Conservation (phyloP, 345 rosid species). For the Raphanus sativus region DNA sequence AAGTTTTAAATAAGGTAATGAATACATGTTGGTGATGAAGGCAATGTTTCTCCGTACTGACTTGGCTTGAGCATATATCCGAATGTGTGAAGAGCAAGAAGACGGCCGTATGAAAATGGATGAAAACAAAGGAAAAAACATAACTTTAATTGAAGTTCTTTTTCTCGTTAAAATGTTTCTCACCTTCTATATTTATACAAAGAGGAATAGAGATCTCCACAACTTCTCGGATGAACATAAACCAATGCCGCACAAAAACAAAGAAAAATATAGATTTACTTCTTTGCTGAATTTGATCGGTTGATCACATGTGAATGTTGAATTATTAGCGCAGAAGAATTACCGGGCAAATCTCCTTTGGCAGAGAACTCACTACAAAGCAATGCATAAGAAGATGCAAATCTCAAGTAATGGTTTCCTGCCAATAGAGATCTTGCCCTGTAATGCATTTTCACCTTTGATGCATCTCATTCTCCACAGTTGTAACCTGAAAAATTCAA, state of each 20-base stretch:
- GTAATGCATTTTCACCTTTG: conserved; percentile 37
- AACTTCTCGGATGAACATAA: neutral
- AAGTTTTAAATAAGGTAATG: neutral
- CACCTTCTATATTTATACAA: conserved; percentile 11
- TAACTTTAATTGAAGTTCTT: neutral
- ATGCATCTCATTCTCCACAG: conserved; percentile 25
- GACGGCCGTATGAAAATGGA: neutral
- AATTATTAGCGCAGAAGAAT: conserved; percentile 24
- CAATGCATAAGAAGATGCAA: conserved; percentile 24
- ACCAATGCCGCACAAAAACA: neutral
- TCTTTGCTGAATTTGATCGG: neutral
- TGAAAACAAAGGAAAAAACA: neutral
- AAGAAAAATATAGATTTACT: neutral
- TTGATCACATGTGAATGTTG: neutral
- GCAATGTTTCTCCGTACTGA: neutral
- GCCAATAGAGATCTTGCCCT: conserved; percentile 44
- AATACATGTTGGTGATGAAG: neutral
- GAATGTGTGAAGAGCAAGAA: neutral
- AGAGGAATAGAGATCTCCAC: conserved; percentile 3
- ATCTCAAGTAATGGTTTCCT: conserved; percentile 31
- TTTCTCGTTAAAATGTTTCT: neutral
- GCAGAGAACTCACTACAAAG: conserved; percentile 34
- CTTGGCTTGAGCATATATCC: neutral
- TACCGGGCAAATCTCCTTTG: conserved; percentile 47
- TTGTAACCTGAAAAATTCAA: conserved; percentile 8